phyloP scores from a whole-genome alignment of 441 rosid species.

The Adansonia madagascariensis region DNA sequence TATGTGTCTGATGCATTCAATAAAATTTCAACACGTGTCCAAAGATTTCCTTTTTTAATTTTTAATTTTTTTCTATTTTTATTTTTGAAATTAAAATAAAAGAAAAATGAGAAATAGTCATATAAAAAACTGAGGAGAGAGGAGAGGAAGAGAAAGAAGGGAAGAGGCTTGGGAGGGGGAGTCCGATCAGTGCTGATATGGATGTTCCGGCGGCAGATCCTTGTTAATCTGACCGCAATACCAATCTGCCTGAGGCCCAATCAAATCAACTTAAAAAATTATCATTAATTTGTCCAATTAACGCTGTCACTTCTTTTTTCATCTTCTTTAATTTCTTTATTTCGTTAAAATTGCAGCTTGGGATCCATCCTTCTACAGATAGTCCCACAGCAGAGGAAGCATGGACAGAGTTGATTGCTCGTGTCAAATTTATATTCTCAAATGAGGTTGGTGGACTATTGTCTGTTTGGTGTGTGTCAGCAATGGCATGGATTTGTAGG shows the following conservation, averaged over 20 bases:
- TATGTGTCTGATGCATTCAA: not conserved
- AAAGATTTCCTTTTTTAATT: no score
- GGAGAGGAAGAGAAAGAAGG: no score
- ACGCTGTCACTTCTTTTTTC: not conserved
- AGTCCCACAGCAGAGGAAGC: conserved; percentile 65
- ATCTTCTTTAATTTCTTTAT: conserved; percentile 23
- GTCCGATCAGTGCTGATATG: no score
- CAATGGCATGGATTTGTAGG: conserved; percentile 14
- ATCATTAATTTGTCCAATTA: not conserved
- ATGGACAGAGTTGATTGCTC: conserved; percentile 59
- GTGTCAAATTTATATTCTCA: conserved; percentile 63
- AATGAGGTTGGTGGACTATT: conserved; percentile 64
- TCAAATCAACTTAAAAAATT: no score
- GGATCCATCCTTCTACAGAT: conserved; percentile 49
- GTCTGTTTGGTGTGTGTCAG: not conserved
- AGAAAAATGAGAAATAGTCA: no score
- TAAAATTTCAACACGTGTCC: not conserved
- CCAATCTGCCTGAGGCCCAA: no score
- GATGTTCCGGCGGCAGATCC: no score
- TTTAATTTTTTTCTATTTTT: no score
- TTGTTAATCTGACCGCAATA: no score
- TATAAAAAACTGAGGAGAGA: no score
- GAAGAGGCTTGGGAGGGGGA: no score
- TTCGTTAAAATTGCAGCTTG: conserved; percentile 60
- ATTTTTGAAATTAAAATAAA: no score